A percentile compares a stretch with the other conserved stretches of the same genome.
Conservation (phyloP, 192 early-diverging fungal species). For the Umbelopsis isabellina region DNA sequence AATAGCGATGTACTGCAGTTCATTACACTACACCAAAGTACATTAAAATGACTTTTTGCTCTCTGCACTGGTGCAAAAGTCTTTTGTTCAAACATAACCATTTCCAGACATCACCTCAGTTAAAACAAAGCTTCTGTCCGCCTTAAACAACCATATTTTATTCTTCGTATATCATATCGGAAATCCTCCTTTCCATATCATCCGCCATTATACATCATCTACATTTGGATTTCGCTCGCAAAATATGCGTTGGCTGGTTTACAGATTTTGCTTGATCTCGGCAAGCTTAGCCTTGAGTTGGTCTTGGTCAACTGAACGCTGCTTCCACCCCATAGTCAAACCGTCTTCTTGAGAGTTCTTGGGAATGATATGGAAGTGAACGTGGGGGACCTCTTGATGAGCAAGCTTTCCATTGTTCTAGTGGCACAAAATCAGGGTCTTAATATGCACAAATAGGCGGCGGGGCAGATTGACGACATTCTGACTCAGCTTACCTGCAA, state of each 20-base stretch:
- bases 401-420: constrained; percentile 61
- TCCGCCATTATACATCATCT: no score
- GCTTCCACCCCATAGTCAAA: constrained; percentile 71
- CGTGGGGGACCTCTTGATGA: constrained; percentile 81
- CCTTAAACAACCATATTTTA: no score
- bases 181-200: no score
- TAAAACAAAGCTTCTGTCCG: no score
- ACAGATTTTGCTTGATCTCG: constrained; percentile 38
- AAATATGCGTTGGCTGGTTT: not conserved
- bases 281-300: constrained; percentile 25
- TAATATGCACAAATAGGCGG: not conserved
- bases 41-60: no score
- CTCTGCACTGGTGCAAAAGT: no score
- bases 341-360: constrained; percentile 71
- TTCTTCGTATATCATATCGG: no score
- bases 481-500: constrained; percentile 66
- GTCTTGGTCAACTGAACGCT: constrained; percentile 29
- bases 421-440: constrained; percentile 1
- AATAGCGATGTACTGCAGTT: no score
- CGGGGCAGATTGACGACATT: not conserved
- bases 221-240: no score
- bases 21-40: no score
- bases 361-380: constrained; percentile 94
- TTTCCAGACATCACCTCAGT: no score
- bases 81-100: no score